Evolutionary conservation across 2,329 filamentous ascomycete genomes (phyloP), one percentile per base, ranked within the genome.

Genomic region (Ophiostoma populinum): DNA sequence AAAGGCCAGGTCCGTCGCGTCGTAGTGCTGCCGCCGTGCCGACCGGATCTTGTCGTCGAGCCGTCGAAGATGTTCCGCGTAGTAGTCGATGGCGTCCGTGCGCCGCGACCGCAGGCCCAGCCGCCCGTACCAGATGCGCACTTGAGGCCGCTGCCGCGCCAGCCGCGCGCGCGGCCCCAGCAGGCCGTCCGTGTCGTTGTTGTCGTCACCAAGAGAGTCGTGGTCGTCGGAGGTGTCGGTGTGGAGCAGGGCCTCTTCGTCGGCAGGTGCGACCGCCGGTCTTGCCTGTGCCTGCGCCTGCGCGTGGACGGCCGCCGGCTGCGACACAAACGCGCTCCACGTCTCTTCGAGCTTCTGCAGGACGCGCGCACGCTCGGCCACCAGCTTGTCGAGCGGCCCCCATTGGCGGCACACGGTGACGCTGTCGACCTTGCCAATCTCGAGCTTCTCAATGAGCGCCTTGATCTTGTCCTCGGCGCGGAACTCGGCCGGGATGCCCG

Each of bases 41-140:
- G 57, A 56, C 7, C 57, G 55, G 34, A 98, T 82, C 44, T 75
- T 67, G 32, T 81, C 78, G 45, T 98, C 87, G 3, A 92, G 55
- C 12, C 67, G 65, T 18, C 79, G 75, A 24, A 98, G 66, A 50
- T 80, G 78, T 53, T 93, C 82, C 47, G 92, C 80, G 49, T 86
- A 94, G 52, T 94, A 90, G 52, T 95, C 80, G 46, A 98, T 90
- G 2, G 86, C 86, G 52, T 98, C 90, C 2, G 90, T 72, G 37
- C 69, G 75, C 43, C 69, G 75, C 47, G 66, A 80, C 35, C 72
- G 71, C 26, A 93, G 49, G 13, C 73, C 73, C 29, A 92, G 63
- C 12, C 74, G 70, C 2, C 90, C 87, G 46, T 82, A 82, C 60
- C 85, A 78, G 16, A 95, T 62, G 12, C 72, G 76, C 13, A 75